A percentile compares a stretch with the other conserved stretches of the same genome.
Conservation (phyloP, 768 basidiomycete species). For the Boletus fagicola region DNA sequence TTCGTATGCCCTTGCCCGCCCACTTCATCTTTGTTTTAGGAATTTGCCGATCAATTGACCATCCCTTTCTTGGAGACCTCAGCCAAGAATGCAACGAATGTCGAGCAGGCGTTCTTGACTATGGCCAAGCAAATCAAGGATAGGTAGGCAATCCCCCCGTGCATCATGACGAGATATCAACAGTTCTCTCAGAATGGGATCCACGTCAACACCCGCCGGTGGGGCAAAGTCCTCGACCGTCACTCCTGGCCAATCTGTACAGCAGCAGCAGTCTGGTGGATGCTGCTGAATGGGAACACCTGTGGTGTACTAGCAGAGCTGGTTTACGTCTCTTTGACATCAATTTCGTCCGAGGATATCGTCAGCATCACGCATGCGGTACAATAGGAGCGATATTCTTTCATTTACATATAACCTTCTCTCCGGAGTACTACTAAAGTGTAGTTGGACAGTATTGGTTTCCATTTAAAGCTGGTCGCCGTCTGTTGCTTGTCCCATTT, state of each 20-base stretch:
- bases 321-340: constrained; percentile 17
- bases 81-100: constrained; percentile 98
- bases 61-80: constrained; percentile 98
- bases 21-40: constrained; percentile 43
- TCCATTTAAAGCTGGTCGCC: constrained; percentile 25
- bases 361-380: constrained; percentile 29
- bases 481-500: constrained; percentile 25
- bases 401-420: constrained; percentile 34
- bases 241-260: constrained; percentile 80
- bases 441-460: constrained; percentile 29
- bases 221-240: constrained; percentile 81
- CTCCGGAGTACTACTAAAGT: constrained; percentile 26
- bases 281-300: constrained; percentile 64
- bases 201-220: constrained; percentile 70
- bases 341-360: constrained; percentile 23
- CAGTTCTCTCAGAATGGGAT: constrained; percentile 65
- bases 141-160: constrained; percentile 47
- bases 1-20: neutral
- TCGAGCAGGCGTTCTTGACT: constrained; percentile 98
- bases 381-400: constrained; percentile 34
- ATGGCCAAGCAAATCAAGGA: constrained; percentile 98
- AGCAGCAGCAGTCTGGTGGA: constrained; percentile 66
- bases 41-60: constrained; percentile 91
- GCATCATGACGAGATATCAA: neutral
- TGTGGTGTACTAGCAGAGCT: constrained; percentile 18